Base-by-base conservation (phyloP, 1,139 yeast genomes). In the Geotrichum cucujoidarum region DNA sequence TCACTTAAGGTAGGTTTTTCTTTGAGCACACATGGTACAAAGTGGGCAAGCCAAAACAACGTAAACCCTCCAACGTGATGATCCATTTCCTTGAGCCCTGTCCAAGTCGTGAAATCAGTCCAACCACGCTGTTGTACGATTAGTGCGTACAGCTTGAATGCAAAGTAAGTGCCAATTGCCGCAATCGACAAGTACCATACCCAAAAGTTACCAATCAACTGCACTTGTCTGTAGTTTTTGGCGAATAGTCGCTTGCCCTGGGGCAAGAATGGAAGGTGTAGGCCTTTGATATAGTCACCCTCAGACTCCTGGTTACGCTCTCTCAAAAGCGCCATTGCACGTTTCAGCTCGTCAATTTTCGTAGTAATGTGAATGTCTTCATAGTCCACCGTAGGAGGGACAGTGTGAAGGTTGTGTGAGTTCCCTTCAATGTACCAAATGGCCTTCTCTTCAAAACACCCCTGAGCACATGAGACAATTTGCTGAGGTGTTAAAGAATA, bases 381-480 rank as follows among this genome's bases (percentile, higher is more conserved):
- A 18, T 59, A 61, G 1, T 54, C 51, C 36, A 69, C 65, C 11
- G 66, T 56, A 20, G 66, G 70, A 8, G 70, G 55, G 3, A 48
- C 34, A n/a, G 47, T 49, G 17, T 62, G 60, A 35, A 62, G 50
- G 1, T 85, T 83, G 60, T 80, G 83, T 13, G 67, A 64, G 56
- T 80, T 80, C 51, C 66, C 66, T 56, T 85, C 95, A 43, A 86
- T 69, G 55, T 71, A 76, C 81, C 94, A 86, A 40, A 76, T 64
- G 0, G 90, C 72, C 56, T 79, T 76, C 11, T 76, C 73, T 31
- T 71, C 64, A 2, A 76, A 76, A 10, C 95, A 88, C 13, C 41
- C 22, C 31, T 75, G 76, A 31, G 84, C 74, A 64, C 95, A 87
- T 22, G 83, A 66, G 1, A 86, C 87, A 66, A 87, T 95, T 62